A percentile compares a stretch with the other conserved stretches of the same genome.
Evolutionary conservation across 1,284 basidiomycete species (phyloP).

Genomic region (Ustilago crameri): DNA sequence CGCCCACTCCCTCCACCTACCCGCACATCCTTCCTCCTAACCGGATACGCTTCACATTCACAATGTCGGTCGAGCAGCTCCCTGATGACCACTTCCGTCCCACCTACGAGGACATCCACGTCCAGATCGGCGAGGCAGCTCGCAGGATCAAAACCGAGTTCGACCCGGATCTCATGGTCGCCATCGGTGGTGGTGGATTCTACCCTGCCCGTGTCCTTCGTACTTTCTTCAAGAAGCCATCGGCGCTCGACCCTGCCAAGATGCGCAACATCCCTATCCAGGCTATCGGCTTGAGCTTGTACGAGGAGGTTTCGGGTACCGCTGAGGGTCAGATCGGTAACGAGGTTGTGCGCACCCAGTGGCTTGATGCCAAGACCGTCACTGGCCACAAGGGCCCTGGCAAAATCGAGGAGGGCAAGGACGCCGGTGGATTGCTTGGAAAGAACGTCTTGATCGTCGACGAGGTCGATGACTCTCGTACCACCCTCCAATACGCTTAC

Average conservation of each 20-base stretch:
- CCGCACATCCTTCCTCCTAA: constrained; percentile 1
- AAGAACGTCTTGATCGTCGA: constrained; percentile 68
- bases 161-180: constrained; percentile 62
- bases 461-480: constrained; percentile 67
- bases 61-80: constrained; percentile 44
- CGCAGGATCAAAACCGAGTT: constrained; percentile 61
- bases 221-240: constrained; percentile 65
- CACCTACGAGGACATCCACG: constrained; percentile 68
- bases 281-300: constrained; percentile 66
- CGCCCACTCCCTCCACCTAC: not conserved
- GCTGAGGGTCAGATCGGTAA: constrained; percentile 62
- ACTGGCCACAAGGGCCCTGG: constrained; percentile 39
- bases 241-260: constrained; percentile 54
- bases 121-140: constrained; percentile 61
- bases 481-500: constrained; percentile 67
- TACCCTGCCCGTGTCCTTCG: constrained; percentile 67
- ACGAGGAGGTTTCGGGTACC: constrained; percentile 64
- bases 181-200: constrained; percentile 67
- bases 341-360: constrained; percentile 67
- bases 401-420: constrained; percentile 56
- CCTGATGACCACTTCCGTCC: constrained; percentile 67
- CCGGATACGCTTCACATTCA: constrained; percentile 3
- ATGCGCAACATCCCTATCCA: constrained; percentile 67
- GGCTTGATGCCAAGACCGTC: constrained; percentile 62
- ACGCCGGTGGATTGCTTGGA: constrained; percentile 65